Evolutionary conservation across 2,329 filamentous ascomycete genomes (phyloP), one percentile per base, ranked within the genome.

Genomic region (Clarireedia hainanense): DNA sequence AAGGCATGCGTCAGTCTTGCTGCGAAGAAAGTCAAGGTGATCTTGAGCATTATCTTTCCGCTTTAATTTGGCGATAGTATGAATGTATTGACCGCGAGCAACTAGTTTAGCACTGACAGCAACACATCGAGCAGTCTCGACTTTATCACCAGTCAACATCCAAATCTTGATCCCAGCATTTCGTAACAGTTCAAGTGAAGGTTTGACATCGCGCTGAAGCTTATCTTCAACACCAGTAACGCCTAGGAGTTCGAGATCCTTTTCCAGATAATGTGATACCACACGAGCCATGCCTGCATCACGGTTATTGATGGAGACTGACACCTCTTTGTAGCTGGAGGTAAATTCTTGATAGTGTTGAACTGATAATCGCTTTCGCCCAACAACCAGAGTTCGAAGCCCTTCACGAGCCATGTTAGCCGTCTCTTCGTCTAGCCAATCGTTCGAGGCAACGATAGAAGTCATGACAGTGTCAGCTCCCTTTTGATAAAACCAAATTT

Each of bases 361-460:
- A 5, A 76, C 65, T 0, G 90, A 92, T 5, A 99, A 77, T 64
- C 84, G 86, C 70, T 94, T 96, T 47, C 95, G 83, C n/a, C 94
- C 95, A 26, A 99, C 88, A 5, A 99, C 94, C 5, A 99, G 78
- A 0, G 94, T 99, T 57, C 94, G 86, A 50, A 99, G 76, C 40
- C 94, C 94, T 76, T 99, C 95, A 48, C 94, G 85, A 5, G 95
- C 95, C 95, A 99, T 99, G 70, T 99, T 99, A n/a, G 90, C 89
- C 0, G 94, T 97, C 71, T 99, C 94, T 71, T 99, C 94, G 63
- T 99, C 94, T 0, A 99, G 83, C 95, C 94, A 99, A 74, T 99
- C 94, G 67, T 97, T 99, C 17, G 91, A 84, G 6, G 88, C 89
- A 37, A 99, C 94, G 62, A 99, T 97, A 3, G 86, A 80, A n/a